These are phyloP conservation scores for Pyrus hybrid DNA, from an alignment of 331 rosid species.

Conservation along the genomic window DNA sequence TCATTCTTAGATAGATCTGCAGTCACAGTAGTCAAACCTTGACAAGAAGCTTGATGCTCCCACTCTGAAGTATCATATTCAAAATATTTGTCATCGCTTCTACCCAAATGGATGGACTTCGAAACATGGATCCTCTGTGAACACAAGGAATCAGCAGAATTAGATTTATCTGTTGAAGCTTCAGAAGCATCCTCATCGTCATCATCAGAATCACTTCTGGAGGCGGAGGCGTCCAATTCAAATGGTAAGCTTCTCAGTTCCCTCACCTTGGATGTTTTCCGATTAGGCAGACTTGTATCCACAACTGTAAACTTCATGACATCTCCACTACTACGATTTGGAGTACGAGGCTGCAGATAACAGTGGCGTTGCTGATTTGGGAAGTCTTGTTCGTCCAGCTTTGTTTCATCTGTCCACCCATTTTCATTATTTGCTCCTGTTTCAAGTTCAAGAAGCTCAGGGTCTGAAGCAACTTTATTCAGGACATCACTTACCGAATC, in stretches of 20 bases:
- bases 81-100: constrained; percentile 24
- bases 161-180: constrained; percentile 29
- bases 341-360: constrained; percentile 77
- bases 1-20: constrained; percentile 17
- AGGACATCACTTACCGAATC: constrained; percentile 81
- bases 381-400: constrained; percentile 35
- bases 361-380: constrained; percentile 55
- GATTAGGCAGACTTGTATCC: constrained; percentile 69
- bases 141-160: constrained; percentile 29
- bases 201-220: constrained; percentile 39
- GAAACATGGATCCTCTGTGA: constrained; percentile 20
- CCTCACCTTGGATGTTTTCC: constrained; percentile 37
- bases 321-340: constrained; percentile 25
- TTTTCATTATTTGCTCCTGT: constrained; percentile 30
- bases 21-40: neutral
- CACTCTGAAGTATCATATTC: constrained; percentile 27
- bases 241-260: constrained; percentile 63
- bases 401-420: constrained; percentile 41
- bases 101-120: constrained; percentile 15
- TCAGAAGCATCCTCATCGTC: constrained; percentile 34
- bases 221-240: constrained; percentile 25
- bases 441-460: constrained; percentile 74
- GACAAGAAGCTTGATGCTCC: constrained; percentile 22
- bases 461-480: constrained; percentile 73
- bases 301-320: constrained; percentile 73